Evolutionary conservation across 2,329 filamentous ascomycete genomes (phyloP), one percentile per base, ranked within the genome.

Genomic region (Paraconiothyrium brasiliense): DNA sequence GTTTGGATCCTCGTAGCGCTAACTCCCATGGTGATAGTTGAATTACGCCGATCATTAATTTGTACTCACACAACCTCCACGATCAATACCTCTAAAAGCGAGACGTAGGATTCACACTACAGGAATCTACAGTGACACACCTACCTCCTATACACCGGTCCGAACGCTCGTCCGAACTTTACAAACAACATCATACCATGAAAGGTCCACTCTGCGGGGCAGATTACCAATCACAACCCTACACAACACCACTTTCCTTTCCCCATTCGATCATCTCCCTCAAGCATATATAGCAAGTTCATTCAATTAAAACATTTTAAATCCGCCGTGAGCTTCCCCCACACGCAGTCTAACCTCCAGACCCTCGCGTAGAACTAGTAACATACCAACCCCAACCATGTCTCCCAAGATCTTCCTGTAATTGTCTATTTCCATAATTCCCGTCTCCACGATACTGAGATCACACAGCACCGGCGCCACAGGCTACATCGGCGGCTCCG

Each of bases 401-500:
- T 55, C 68, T 32, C 76, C 75, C 6, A 78, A 72, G 58, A 62
- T 78, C 56, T 76, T 76, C 63, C 54, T 76, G 73, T 73, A 67
- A 1, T 1, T 7, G 14, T n/a, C 39, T n/a, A 4, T 20, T 41
- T 7, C 39, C 14, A 41, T n/a, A 11, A 37, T 1, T 37, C 16
- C n/a, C 16, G 24, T 43, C 27, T 13, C 7, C 8, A 20, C 37
- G 2, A 20, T 35, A 51, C 27, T 51, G 2, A 37, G 9, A 1
- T 4, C 1, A 20, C 22, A 1, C 32, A 85, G 84, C 14, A 85
- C 83, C 37, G 84, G 84, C 22, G 79, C 73, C 4, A 85, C 84
- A 16, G 84, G 84, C 35, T 86, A 85, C 67, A 85, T 86, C 51
- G 84, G 84, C 6, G 84, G 85, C 35, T 83, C 84, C 54, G 78